phyloP scores from a whole-genome alignment of 192 early-diverging fungal genomes.

The Coemansia sp. region DNA sequence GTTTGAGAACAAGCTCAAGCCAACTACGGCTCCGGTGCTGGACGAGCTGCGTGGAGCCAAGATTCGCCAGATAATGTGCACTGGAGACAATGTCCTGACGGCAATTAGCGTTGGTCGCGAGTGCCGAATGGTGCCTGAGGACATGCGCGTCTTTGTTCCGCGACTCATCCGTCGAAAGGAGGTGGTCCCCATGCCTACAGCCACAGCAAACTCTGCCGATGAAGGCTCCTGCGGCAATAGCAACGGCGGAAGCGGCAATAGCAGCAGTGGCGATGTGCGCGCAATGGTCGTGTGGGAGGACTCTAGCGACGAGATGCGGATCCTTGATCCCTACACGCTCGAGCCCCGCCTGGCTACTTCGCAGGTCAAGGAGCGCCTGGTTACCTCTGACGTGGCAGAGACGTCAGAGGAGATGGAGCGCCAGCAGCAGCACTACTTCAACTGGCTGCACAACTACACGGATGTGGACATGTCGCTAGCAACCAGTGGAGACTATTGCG shows the following conservation, averaged over 20 bases:
- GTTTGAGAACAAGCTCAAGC: constrained; percentile 99
- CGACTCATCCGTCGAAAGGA: constrained; percentile 58
- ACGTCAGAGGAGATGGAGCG: constrained; percentile 44
- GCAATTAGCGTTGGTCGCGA: constrained; percentile 92
- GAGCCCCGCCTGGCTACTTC: constrained; percentile 37
- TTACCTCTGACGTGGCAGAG: constrained; percentile 34
- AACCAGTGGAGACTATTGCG: constrained; percentile 61
- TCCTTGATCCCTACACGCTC: constrained; percentile 59
- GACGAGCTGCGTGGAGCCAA: constrained; percentile 73
- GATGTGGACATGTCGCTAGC: constrained; percentile 31
- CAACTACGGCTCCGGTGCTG: constrained; percentile 75
- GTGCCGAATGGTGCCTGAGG: constrained; percentile 81
- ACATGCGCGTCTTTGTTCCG: constrained; percentile 76
- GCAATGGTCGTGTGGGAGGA: constrained; percentile 58
- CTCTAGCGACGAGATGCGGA: constrained; percentile 54
- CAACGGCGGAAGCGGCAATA: not conserved
- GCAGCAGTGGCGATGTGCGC: constrained; percentile 17
- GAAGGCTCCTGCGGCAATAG: not conserved
- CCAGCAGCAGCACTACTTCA: constrained; percentile 47
- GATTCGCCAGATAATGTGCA: constrained; percentile 97
- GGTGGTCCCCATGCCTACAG: not conserved
- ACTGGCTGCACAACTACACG: constrained; percentile 45
- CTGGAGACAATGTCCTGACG: constrained; percentile 96
- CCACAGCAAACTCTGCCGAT: not conserved
- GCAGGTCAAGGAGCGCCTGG: constrained; percentile 29